phyloP scores from a whole-genome alignment of 306 rosid species.

The Alnus rubra region DNA sequence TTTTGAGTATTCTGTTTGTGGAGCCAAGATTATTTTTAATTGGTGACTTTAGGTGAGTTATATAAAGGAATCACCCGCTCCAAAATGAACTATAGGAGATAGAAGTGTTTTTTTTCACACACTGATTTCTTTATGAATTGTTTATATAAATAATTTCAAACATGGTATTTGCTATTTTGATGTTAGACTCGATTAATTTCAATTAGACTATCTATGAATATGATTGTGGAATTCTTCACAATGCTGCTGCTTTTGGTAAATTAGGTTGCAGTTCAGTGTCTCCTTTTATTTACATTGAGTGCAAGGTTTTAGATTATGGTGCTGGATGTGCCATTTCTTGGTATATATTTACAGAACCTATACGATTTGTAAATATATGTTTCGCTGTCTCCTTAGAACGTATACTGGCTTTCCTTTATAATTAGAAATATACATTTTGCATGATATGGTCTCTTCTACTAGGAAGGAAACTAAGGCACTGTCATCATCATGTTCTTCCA shows the following conservation, averaged over 20 bases:
- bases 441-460: background rate
- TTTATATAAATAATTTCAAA: no score
- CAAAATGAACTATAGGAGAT: no score
- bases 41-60: background rate
- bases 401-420: background rate
- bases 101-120: background rate
- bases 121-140: background rate
- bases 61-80: background rate
- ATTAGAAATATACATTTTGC: background rate
- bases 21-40: background rate
- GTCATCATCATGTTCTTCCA: background rate
- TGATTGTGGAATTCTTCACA: background rate
- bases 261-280: background rate
- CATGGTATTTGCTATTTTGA: background rate
- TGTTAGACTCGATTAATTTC: background rate
- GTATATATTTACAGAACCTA: background rate
- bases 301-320: background rate
- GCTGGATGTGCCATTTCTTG: background rate
- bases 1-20: background rate
- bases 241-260: background rate
- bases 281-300: background rate
- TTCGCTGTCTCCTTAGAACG: background rate
- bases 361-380: no score
- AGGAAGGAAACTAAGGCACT: background rate
- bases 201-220: background rate